phyloP scores from a whole-genome alignment of 345 rosid genomes.

The Dimocarpus longan region DNA sequence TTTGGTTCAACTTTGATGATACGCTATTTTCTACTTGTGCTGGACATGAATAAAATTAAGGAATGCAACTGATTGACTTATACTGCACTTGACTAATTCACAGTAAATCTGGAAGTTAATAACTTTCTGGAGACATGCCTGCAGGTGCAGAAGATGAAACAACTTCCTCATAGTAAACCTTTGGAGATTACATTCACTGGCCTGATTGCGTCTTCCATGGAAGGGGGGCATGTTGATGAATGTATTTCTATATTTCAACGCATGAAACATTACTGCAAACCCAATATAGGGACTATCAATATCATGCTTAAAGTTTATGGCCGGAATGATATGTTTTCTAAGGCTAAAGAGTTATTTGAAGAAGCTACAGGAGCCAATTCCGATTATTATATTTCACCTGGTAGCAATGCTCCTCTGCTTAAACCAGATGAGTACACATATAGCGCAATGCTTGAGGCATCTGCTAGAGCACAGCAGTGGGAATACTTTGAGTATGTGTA shows the following conservation, averaged over 20 bases:
- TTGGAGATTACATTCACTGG: conserved; percentile 85
- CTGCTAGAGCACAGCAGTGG: conserved; percentile 82
- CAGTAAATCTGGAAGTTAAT: not conserved
- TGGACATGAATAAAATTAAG: not conserved
- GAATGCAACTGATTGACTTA: not conserved
- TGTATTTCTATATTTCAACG: conserved; percentile 67
- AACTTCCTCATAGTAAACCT: conserved; percentile 61
- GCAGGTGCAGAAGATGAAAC: conserved; percentile 75
- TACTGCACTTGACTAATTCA: not conserved
- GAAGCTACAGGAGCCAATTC: conserved; percentile 41
- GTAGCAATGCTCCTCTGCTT: conserved; percentile 23
- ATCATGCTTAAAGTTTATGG: conserved; percentile 81
- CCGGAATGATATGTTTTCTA: conserved; percentile 75
- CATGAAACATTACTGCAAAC: conserved; percentile 70
- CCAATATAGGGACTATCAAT: conserved; percentile 88
- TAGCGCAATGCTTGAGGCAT: conserved; percentile 85
- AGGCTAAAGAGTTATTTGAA: conserved; percentile 83
- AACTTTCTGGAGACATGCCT: not conserved
- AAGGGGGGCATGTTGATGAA: conserved; percentile 75
- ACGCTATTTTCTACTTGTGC: not conserved
- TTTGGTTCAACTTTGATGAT: not conserved
- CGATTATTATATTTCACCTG: conserved; percentile 11
- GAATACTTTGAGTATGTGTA: conserved; percentile 89
- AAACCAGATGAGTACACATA: conserved; percentile 73
- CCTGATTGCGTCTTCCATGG: conserved; percentile 67